Percentiles rank a stretch among this genome's conserved stretches.
phyloP scores from a whole-genome alignment of 257 asterid species.

The Asclepias syriaca region DNA sequence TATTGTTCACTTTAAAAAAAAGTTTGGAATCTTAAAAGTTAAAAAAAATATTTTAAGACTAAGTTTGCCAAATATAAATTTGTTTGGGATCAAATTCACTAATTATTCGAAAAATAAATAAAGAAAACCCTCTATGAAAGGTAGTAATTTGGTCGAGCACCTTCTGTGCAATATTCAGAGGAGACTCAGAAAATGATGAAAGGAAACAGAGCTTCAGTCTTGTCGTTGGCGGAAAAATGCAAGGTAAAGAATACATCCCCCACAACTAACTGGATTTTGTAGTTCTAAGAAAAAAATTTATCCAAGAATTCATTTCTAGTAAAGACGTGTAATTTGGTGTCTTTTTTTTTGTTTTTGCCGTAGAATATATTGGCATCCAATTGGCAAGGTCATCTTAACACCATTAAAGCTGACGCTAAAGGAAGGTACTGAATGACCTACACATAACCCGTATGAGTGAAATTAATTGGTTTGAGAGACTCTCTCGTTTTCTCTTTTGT shows the following conservation, averaged over 20 bases:
- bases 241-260: slow-evolving; percentile 33
- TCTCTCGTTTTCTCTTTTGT: neutral
- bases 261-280: too few species aligned
- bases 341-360: slow-evolving; percentile 10
- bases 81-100: too few species aligned
- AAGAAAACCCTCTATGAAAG: neutral
- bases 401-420: slow-evolving; percentile 76
- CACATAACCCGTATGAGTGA: neutral
- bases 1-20: too few species aligned
- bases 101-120: too few species aligned
- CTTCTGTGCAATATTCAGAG: slow-evolving; percentile 9
- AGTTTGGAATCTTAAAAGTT: too few species aligned
- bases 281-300: neutral
- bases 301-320: neutral
- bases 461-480: neutral
- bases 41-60: too few species aligned
- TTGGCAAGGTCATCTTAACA: slow-evolving; percentile 78
- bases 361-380: slow-evolving; percentile 79
- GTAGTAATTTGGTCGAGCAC: slow-evolving; percentile 23
- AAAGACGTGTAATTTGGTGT: neutral
- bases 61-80: too few species aligned
- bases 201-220: slow-evolving; percentile 45
- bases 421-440: slow-evolving; percentile 49
- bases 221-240: slow-evolving; percentile 71
- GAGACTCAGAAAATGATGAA: slow-evolving; percentile 20